These are phyloP conservation scores for Penicillium sp. DNA, from an alignment of 2,329 filamentous ascomycete species.

Conservation along the genomic window DNA sequence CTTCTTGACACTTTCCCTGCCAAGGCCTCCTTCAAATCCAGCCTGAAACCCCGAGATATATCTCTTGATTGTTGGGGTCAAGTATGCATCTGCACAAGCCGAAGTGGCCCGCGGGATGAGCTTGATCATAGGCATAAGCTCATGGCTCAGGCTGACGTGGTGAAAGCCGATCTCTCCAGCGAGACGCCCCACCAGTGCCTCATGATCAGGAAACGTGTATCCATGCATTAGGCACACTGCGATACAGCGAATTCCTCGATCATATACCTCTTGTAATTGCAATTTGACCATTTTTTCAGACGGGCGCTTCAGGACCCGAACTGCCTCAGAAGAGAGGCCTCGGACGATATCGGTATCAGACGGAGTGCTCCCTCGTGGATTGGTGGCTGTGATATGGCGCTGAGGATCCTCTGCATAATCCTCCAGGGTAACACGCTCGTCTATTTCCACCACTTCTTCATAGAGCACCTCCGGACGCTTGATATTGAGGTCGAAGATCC, in stretches of 20 bases:
- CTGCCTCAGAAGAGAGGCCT: slow-evolving; percentile 72
- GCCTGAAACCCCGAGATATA: slow-evolving; percentile 76
- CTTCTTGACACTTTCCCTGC: slow-evolving; percentile 70
- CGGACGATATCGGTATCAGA: slow-evolving; percentile 60
- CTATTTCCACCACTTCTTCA: slow-evolving; percentile 80
- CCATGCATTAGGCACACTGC: slow-evolving; percentile 91
- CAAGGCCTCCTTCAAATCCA: slow-evolving; percentile 79
- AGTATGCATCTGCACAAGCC: slow-evolving; percentile 76
- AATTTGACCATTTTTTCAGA: slow-evolving; percentile 52
- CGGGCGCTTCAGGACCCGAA: slow-evolving; percentile 67
- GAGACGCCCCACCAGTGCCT: slow-evolving; percentile 72
- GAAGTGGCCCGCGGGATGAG: slow-evolving; percentile 73
- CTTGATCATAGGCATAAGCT: slow-evolving; percentile 88
- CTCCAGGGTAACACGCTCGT: slow-evolving; percentile 87
- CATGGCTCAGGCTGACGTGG: slow-evolving; percentile 78
- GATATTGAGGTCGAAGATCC: slow-evolving; percentile 89
- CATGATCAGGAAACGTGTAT: slow-evolving; percentile 87
- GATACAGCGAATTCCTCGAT: slow-evolving; percentile 73
- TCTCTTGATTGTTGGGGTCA: slow-evolving; percentile 75
- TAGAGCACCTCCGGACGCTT: slow-evolving; percentile 85
- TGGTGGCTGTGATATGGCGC: slow-evolving; percentile 55
- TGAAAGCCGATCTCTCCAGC: slow-evolving; percentile 78
- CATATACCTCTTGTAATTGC: slow-evolving; percentile 67
- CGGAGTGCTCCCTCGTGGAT: slow-evolving; percentile 38
- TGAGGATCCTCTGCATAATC: slow-evolving; percentile 87